Base-by-base conservation (phyloP, 2,329 filamentous ascomycete genomes). In the Xylaria sp. region DNA sequence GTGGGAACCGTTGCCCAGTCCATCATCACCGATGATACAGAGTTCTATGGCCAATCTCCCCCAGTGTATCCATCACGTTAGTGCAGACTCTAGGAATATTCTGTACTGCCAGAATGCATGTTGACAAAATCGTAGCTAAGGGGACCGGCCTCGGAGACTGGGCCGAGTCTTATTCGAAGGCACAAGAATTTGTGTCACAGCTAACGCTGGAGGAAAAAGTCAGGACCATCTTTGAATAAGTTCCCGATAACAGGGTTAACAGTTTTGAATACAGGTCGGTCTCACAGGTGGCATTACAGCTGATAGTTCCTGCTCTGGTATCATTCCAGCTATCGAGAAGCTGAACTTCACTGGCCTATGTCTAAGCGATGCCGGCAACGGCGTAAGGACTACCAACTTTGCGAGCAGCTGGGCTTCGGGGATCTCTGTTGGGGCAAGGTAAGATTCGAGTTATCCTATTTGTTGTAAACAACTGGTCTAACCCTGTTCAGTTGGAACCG, bases 401-500 rank as follows among this genome's bases (percentile, higher is more conserved):
- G 75, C 71, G 26, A 75, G 72, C 21, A 71, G 72, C 48, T 77
- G 75, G 68, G 67, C 70, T 1, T 69, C 73, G 1, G 89, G 88
- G 49, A 76, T 90, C 49, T 89, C 88, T 50, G 81, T 89, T 16
- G 74, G 74, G 60, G 72, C 70, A n/a, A 75, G 66, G 67, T 69
- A 56, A 42, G 24, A 41, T 41, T 13, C 3, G 11, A 16, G 9
- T 24, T 11, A 22, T 18, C 13, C 20, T 37, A 21, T 18, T 8
- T 20, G 2, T 5, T 2, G 11, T 19, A 2, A 19, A 22, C 2
- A 3, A 37, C n/a, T 4, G 22, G 1, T 74, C 78, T 2, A n/a
- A n/a, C n/a, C 84, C 81, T 17, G 81, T 82, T 2, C 86, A 69
- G 68, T 46, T 96, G 90, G 89, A 89, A 93, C 70, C 86, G 85